Percentiles rank a stretch among this genome's conserved stretches.
Evolutionary conservation across 1,284 basidiomycete species (phyloP).

Genomic region (Leccinum angustisporum): DNA sequence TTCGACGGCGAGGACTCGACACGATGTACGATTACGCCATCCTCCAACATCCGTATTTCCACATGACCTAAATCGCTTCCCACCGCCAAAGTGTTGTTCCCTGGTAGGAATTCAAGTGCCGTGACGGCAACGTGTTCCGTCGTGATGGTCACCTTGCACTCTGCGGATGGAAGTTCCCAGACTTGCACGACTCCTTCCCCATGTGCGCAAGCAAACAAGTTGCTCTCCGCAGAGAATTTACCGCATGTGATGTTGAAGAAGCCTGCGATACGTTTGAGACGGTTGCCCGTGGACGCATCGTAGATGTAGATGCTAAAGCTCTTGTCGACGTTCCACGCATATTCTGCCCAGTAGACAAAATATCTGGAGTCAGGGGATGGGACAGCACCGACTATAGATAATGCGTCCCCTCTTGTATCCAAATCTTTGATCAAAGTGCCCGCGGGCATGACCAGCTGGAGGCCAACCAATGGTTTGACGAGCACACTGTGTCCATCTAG

Average conservation of each 20-base stretch:
- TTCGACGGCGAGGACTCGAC: constrained; percentile 12
- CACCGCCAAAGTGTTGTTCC: constrained; percentile 10
- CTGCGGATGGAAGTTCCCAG: constrained; percentile 19
- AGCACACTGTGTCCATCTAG: constrained; percentile 17
- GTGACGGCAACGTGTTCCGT: constrained; percentile 18
- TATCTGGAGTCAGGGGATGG: constrained; percentile 23
- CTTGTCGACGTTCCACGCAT: constrained; percentile 18
- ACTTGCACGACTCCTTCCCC: constrained; percentile 20
- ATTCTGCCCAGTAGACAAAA: constrained; percentile 25
- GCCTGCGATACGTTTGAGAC: constrained; percentile 18
- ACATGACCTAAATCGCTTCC: constrained; percentile 21
- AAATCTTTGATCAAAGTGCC: constrained; percentile 14
- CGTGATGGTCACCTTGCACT: constrained; percentile 13
- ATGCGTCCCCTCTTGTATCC: constrained; percentile 20
- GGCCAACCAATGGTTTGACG: constrained; percentile 13
- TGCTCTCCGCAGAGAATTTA: constrained; percentile 18
- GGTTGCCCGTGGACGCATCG: constrained; percentile 16
- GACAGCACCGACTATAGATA: constrained; percentile 7
- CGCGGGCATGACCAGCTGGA: constrained; percentile 7
- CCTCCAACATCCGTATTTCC: constrained; percentile 18
- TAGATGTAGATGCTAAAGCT: constrained; percentile 23
- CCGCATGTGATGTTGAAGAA: constrained; percentile 17
- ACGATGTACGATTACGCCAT: constrained; percentile 14
- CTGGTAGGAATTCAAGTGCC: constrained; percentile 19
- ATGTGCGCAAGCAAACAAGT: constrained; percentile 21